phyloP scores from a whole-genome alignment of 257 asterid genomes.

The Euphrasia confusa region DNA sequence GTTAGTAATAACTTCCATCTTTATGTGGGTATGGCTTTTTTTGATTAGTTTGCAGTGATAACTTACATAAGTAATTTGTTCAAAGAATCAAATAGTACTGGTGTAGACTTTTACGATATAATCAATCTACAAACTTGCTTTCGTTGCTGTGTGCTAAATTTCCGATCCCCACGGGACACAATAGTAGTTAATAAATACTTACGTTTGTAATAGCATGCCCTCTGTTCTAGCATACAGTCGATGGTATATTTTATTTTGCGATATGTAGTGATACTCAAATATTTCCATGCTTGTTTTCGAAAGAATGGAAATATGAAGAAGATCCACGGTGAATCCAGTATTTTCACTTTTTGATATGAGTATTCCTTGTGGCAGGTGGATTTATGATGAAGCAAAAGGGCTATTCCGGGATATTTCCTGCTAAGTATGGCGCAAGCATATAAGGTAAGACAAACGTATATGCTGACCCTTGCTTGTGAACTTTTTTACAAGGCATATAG shows the following conservation, averaged over 20 bases:
- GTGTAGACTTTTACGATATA: constrained; percentile 4
- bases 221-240: background rate
- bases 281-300: background rate
- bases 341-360: background rate
- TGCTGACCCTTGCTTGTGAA: constrained; percentile 11
- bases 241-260: background rate
- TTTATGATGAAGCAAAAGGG: constrained; percentile 87
- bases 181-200: background rate
- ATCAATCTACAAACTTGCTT: background rate
- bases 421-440: constrained; percentile 27
- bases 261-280: constrained; percentile 8
- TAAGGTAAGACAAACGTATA: constrained; percentile 23
- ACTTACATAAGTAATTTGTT: background rate
- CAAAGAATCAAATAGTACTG: constrained; percentile 1
- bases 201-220: background rate
- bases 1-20: constrained; percentile 12
- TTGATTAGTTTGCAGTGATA: background rate
- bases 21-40: background rate
- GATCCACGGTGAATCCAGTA: constrained; percentile 1
- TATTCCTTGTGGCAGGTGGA: constrained; percentile 62
- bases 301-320: constrained; percentile 4
- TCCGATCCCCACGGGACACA: constrained; percentile 3
- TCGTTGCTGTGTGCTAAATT: constrained; percentile 9
- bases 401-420: constrained; percentile 78
- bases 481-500: constrained; percentile 18